These are phyloP conservation scores for Backusella luteola DNA, from an alignment of 192 early-diverging fungal genomes.

Conservation along the genomic window DNA sequence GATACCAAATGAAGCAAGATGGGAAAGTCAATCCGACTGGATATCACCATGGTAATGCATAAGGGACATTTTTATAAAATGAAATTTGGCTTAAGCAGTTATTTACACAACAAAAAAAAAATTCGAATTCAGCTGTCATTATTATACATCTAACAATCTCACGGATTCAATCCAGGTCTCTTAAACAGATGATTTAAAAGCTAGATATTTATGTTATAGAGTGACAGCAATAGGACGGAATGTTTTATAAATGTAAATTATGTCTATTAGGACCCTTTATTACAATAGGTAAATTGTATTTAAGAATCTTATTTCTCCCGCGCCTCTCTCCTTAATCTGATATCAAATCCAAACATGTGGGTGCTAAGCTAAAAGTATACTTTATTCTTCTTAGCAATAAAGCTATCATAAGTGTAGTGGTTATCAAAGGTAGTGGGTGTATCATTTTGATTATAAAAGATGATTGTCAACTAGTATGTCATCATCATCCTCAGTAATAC, in stretches of 20 bases:
- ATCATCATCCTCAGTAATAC: no score
- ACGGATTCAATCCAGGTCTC: not conserved
- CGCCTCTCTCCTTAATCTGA: not conserved
- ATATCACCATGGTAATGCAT: not conserved
- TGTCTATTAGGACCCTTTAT: not conserved
- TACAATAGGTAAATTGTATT: not conserved
- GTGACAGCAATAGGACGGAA: not conserved
- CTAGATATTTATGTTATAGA: not conserved
- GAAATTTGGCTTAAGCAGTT: conserved; percentile 1
- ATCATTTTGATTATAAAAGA: not conserved
- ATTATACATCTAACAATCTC: not conserved
- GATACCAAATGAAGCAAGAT: no score
- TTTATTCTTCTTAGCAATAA: no score
- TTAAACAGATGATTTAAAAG: no score
- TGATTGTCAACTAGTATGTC: not conserved
- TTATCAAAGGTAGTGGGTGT: no score
- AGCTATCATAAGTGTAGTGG: no score
- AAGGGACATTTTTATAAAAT: not conserved
- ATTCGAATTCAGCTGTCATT: not conserved
- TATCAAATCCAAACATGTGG: not conserved
- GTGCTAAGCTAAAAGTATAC: not conserved
- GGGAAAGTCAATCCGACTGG: no score
- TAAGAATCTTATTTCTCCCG: not conserved
- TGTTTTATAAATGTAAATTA: not conserved
- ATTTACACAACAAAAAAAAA: not conserved